These are phyloP conservation scores for Penicillium dipodomyicola DNA, from an alignment of 495 filamentous ascomycete genomes.

Conservation along the genomic window DNA sequence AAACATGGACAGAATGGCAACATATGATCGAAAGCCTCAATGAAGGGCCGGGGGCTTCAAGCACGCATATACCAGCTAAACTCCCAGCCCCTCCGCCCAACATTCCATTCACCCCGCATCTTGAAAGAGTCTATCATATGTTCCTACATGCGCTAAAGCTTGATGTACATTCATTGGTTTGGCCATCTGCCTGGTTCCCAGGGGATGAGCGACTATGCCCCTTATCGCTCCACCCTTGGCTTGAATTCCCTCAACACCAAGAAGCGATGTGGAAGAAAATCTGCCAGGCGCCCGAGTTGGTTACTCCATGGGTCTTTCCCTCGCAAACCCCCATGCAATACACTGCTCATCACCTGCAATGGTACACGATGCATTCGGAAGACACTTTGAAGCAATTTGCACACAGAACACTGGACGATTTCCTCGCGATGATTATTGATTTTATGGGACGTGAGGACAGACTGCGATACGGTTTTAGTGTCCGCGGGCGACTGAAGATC, in stretches of 20 bases:
- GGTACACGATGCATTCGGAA: conserved; percentile 20
- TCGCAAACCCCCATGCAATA: conserved; percentile 12
- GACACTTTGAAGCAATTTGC: conserved; percentile 17
- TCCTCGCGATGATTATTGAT: conserved; percentile 16
- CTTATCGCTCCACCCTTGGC: not conserved
- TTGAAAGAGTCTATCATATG: not conserved
- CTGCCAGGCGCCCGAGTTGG: conserved; percentile 7
- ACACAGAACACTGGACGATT: conserved; percentile 19
- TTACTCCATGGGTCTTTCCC: conserved; percentile 14
- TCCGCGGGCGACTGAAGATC: conserved; percentile 1
- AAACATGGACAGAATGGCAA: not conserved
- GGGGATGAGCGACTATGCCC: not conserved
- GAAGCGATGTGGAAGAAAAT: conserved; percentile 23
- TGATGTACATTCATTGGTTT: not conserved
- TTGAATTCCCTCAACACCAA: conserved; percentile 17
- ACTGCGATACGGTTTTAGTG: conserved; percentile 11
- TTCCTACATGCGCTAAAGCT: not conserved
- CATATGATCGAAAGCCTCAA: not conserved
- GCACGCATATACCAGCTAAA: not conserved
- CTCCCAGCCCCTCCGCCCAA: not conserved
- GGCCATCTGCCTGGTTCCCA: not conserved
- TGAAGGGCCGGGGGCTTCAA: not conserved
- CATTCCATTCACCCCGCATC: not conserved
- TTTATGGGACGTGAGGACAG: conserved; percentile 11
- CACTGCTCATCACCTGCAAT: conserved; percentile 12